Conservation (phyloP, 2,329 filamentous ascomycete genomes). For the Venturia effusa region DNA sequence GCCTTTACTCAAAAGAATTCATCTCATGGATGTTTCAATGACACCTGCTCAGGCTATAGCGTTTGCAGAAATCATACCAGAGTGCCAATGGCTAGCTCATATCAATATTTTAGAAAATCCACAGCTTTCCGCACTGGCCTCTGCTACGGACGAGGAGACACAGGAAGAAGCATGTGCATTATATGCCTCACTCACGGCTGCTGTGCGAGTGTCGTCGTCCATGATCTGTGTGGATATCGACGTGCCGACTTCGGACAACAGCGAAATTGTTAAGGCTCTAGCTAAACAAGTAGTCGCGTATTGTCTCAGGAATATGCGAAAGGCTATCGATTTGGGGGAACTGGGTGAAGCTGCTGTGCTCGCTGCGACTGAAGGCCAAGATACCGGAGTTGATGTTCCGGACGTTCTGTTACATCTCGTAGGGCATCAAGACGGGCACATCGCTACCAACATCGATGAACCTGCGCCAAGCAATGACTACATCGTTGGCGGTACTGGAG, state of each 20-base stretch:
- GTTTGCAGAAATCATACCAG: constrained; percentile 79
- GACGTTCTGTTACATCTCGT: constrained; percentile 82
- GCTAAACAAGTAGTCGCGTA: constrained; percentile 94
- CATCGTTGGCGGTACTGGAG: constrained; percentile 87
- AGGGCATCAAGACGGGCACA: constrained; percentile 46
- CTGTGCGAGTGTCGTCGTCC: constrained; percentile 69
- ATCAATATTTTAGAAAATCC: constrained; percentile 79
- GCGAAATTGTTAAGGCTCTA: constrained; percentile 81
- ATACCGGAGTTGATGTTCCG: constrained; percentile 54
- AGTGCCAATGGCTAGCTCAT: constrained; percentile 71
- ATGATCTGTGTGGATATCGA: constrained; percentile 89
- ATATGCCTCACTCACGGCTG: constrained; percentile 83
- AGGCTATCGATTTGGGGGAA: constrained; percentile 51
- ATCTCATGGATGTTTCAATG: constrained; percentile 75
- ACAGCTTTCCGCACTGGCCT: constrained; percentile 57
- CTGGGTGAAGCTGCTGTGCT: constrained; percentile 26
- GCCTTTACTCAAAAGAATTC: constrained; percentile 66
- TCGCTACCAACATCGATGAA: constrained; percentile 29
- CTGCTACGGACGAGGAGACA: constrained; percentile 62
- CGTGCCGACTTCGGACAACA: constrained; percentile 68
- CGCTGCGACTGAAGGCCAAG: constrained; percentile 30
- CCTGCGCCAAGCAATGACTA: constrained; percentile 83
- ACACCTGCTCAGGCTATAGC: constrained; percentile 82
- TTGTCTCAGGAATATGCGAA: constrained; percentile 84
- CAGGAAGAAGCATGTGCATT: constrained; percentile 92